Conservation (phyloP, 2,329 filamentous ascomycete species). For the Knufia fluminis region DNA sequence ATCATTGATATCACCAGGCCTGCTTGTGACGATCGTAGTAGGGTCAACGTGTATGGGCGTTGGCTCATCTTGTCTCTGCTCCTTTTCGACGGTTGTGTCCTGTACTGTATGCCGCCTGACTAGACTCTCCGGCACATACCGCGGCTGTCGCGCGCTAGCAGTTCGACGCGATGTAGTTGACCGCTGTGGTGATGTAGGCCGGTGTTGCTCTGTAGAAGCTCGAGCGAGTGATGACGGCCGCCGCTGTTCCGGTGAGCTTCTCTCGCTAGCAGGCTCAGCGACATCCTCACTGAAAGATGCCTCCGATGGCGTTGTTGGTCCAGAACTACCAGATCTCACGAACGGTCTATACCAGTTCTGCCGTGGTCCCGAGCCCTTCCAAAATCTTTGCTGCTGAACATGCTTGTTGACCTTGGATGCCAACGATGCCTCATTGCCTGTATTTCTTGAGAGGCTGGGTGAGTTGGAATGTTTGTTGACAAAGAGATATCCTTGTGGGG, state of each 20-base stretch:
- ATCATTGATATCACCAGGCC: background rate
- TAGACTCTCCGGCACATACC: background rate
- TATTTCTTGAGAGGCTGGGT: slow-evolving; percentile 6
- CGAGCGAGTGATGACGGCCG: no score
- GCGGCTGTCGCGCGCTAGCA: background rate
- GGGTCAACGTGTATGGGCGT: background rate
- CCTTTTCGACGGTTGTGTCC: background rate
- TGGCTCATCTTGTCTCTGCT: background rate
- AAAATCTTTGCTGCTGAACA: slow-evolving; percentile 7
- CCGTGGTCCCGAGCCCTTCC: background rate
- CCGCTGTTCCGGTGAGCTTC: no score
- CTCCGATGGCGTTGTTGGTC: background rate
- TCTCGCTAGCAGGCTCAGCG: background rate
- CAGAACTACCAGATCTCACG: slow-evolving; percentile 1
- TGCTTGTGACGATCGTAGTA: background rate
- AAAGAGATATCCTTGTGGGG: slow-evolving; percentile 1
- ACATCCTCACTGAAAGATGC: background rate
- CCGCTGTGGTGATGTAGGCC: background rate
- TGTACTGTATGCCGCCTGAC: background rate
- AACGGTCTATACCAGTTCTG: slow-evolving; percentile 9
- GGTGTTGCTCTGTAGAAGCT: no score
- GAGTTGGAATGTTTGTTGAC: slow-evolving; percentile 8
- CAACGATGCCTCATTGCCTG: slow-evolving; percentile 4
- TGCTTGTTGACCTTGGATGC: slow-evolving; percentile 9
- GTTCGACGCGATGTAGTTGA: background rate